A percentile compares a stretch with the other conserved stretches of the same genome.
These are phyloP conservation scores for Hyaloperonospora arabidopsidis DNA, from an alignment of 352 stramenopile genomes.

Conservation along the genomic window DNA sequence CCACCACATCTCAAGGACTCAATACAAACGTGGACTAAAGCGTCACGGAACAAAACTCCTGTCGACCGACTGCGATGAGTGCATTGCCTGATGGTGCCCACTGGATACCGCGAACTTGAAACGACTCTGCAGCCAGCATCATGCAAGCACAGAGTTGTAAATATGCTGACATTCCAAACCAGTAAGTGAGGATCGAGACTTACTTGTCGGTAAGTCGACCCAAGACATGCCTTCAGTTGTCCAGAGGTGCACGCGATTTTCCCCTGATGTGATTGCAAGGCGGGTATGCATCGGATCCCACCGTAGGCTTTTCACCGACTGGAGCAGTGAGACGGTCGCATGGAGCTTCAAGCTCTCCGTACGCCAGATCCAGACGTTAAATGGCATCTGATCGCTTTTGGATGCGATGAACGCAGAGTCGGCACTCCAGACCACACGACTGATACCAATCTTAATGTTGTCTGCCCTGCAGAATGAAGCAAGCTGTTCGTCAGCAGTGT, in stretches of 20 bases:
- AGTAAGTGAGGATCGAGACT: constrained; percentile 6
- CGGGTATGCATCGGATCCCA: constrained; percentile 49
- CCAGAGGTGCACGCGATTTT: constrained; percentile 71
- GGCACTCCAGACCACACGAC: constrained; percentile 53
- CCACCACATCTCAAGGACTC: neutral
- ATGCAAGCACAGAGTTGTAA: constrained; percentile 1
- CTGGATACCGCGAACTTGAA: constrained; percentile 58
- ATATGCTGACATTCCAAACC: neutral
- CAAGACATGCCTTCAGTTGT: constrained; percentile 53
- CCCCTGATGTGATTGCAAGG: constrained; percentile 51
- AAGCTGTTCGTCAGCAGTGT: neutral
- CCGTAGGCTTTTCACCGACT: constrained; percentile 48
- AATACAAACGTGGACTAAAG: constrained; percentile 21
- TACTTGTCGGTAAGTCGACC: constrained; percentile 55
- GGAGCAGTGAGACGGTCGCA: constrained; percentile 52
- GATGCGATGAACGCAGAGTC: constrained; percentile 66
- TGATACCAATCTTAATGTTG: constrained; percentile 65
- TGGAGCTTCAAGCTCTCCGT: constrained; percentile 66
- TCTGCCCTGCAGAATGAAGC: constrained; percentile 37
- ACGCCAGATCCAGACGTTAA: constrained; percentile 81
- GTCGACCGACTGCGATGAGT: constrained; percentile 45
- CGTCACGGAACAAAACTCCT: constrained; percentile 64
- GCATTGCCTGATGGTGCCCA: constrained; percentile 51
- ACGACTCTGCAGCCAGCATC: constrained; percentile 33
- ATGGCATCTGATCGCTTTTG: constrained; percentile 76